Base-by-base conservation (phyloP, 495 filamentous ascomycete species). In the Parmelia sp. region DNA sequence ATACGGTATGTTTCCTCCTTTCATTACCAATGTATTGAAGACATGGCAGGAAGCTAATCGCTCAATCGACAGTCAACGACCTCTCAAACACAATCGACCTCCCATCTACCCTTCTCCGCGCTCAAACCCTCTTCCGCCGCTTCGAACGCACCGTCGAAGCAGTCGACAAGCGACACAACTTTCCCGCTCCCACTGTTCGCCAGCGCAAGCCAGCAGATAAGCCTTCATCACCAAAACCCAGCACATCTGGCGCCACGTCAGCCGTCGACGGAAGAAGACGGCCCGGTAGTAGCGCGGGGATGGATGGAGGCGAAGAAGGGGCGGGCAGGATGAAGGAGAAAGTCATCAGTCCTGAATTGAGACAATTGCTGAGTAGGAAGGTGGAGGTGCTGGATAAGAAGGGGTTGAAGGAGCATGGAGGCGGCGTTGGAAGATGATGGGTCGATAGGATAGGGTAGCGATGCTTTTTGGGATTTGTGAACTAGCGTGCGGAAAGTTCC, bases 11-110 rank as follows among this genome's bases (percentile, higher is more conserved):
- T 78, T 35, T 40, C 27, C 4, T 44, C 19, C 55, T 45, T 17
- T 47, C 40, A 51, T n/a, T 42, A 10, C 25, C 57, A 12, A n/a
- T 3, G 33, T 14, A 19, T 21, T 11, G n/a, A 60, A 15, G 29
- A 10, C 25, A 60, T 40, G 17, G 17, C 15, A 4, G 17, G 15
- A 4, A 44, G 21, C 45, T 36, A 27, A 44, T 51, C 31, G 51
- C 7, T 8, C 5, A 39, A 10, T 58, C 40, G 45, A 62, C 58
- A 92, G 92, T 97, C 69, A 98, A 98, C 74, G 94, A 98, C 72
- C 83, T 98, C 21, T 92, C 90, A 6, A 88, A 88, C 67, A 96
- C 90, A 14, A 97, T 97, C 68, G 93, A 97, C 66, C 82, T 99
- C 6, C 78, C 89, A 47, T 86, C 85, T 1, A 92, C 91, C 0